phyloP scores from a whole-genome alignment of 2,329 filamentous ascomycete genomes.

The Paraconiothyrium sp. region DNA sequence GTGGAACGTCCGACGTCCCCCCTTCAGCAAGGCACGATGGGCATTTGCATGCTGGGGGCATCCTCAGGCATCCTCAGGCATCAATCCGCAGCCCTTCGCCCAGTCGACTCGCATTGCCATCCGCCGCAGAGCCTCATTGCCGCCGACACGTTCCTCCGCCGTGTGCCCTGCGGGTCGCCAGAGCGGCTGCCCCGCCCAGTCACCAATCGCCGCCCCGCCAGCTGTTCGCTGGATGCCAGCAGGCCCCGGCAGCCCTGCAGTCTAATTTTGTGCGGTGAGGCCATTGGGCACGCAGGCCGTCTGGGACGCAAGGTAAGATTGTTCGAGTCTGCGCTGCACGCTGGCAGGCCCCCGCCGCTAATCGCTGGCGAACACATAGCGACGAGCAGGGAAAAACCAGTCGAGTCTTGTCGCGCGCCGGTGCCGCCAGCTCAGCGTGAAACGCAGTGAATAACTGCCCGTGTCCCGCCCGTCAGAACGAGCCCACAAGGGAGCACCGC shows the following conservation, averaged over 20 bases:
- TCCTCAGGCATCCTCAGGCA: constrained; percentile 3
- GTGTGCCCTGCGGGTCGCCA: constrained; percentile 22
- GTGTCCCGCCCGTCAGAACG: constrained; percentile 36
- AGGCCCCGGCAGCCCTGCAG: constrained; percentile 42
- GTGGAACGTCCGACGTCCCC: not conserved
- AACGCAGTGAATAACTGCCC: constrained; percentile 50
- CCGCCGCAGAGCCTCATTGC: constrained; percentile 20
- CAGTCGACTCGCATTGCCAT: not conserved
- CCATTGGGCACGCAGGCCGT: constrained; percentile 42
- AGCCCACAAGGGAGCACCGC: constrained; percentile 44
- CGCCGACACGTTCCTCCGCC: constrained; percentile 10
- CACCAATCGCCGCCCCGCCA: constrained; percentile 42
- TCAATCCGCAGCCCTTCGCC: not conserved
- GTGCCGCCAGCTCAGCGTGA: constrained; percentile 47
- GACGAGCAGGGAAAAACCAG: constrained; percentile 40
- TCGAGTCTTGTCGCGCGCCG: constrained; percentile 47
- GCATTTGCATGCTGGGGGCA: not conserved
- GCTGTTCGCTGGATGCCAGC: constrained; percentile 47
- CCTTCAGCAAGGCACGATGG: not conserved
- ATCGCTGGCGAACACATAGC: constrained; percentile 49
- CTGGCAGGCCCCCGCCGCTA: constrained; percentile 39
- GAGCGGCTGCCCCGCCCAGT: constrained; percentile 36
- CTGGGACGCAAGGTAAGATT: constrained; percentile 50
- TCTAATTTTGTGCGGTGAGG: constrained; percentile 43
- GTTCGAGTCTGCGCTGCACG: constrained; percentile 44